Base-by-base conservation (phyloP, 2,329 filamentous ascomycete species). In the Epichloe elymi region DNA sequence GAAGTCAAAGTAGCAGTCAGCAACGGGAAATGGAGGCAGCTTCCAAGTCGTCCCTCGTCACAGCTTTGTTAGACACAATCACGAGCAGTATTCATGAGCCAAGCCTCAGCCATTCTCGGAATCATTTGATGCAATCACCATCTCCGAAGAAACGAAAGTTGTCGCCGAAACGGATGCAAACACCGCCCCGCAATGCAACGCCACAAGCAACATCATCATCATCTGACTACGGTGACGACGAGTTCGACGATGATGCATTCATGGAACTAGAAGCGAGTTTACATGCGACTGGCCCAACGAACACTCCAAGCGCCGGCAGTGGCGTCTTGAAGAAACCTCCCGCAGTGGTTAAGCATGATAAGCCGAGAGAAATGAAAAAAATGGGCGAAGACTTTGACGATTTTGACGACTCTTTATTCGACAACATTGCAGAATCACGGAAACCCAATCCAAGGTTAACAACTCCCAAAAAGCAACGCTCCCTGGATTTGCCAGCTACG, bases 31-130 rank as follows among this genome's bases (percentile, higher is more conserved):
- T 67, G 56, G 71, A 73, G 51, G 74, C 75, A 33, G 69, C 69
- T 4, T 77, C 75, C 2, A 82, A 82, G 55, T 72, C 74, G 0
- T 76, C 73, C 3, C 69, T 80, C 59, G 74, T 80, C n/a, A 76
- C 74, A 37, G 78, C 80, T 15, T 67, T 90, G 49, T 69, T 90
- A 19, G 77, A 86, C 58, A 83, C 79, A 48, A 83, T 88, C 48
- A 73, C 70, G 48, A 72, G 69, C 51, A 76, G 75, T 56, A 72
- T 78, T 44, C 71, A 71, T 49, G 71, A 68, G 42, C 68, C 68
- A 3, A 68, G 65, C 40, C 62, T 64, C 5, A 60, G 60, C 1
- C 61, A 66, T 50, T 56, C 57, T 5, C 62, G 52, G n/a, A 60
- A 63, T 20, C 56, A 62, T 15, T 57, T 59, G 3, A 51, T 58